Evolutionary conservation across 1,139 yeast species (phyloP), one percentile per base, ranked within the genome.

Genomic region (Kodamaea fungicola): DNA sequence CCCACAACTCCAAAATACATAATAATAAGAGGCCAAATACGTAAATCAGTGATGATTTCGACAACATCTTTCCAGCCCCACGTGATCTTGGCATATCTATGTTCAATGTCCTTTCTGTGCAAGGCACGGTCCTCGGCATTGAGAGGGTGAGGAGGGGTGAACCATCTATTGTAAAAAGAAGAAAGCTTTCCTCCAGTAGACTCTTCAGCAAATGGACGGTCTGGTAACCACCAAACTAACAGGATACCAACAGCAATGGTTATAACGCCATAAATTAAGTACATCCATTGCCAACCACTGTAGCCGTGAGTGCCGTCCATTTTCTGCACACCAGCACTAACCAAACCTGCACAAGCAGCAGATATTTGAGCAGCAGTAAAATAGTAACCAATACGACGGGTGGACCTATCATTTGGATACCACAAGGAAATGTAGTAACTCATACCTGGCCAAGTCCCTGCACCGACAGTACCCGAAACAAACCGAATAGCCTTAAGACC

Each of bases 1-100:
- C 96, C 96, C 12, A 87, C 96, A 10, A 84, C 95, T 7, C 96
- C 96, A 60, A 87, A 88, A 61, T 87, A 87, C 96, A 87, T 87
- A 63, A 87, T 69, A 34, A 85, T 68, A 42, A 87, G 61, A 1
- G 95, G 94, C 92, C 92, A 86, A 32, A 83, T 69, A 47, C 94
- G 71, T 32, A 73, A 52, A 55, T 87, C 95, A 22, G 70, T 53
- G 22, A 85, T 52, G 34, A 87, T 74, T n/a, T 56, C 58, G 32
- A 62, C 55, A 22, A 87, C 67, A 41, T 86, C 92, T 33, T 59
- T 66, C 68, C 80, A 65, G 2, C 73, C 71, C 94, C 95, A 87
- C 7, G 54, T 47, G 6, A 76, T 45, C 25, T 60, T 55, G 34
- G 57, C 54, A 46, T 73, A 75, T 32, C 80, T 52, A 42, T 61